A percentile compares a stretch with the other conserved stretches of the same genome.
These are phyloP conservation scores for Scheffersomyces coipomensis DNA, from an alignment of 805 yeast genomes.

Conservation along the genomic window DNA sequence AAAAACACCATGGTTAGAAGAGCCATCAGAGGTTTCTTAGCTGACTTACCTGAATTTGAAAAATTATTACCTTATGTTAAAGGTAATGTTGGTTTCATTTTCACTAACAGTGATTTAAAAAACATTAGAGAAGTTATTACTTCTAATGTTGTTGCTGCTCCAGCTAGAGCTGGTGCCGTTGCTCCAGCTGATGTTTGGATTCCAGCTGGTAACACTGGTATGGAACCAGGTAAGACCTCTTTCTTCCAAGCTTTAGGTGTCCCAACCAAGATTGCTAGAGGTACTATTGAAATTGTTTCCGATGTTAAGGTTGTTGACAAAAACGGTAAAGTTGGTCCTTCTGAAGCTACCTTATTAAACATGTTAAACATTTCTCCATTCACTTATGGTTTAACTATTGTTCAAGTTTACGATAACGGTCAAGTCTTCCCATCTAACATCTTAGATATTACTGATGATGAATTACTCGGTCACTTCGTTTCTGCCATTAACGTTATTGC, in stretches of 20 bases:
- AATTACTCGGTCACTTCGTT: conserved; percentile 88
- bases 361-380: conserved; percentile 99
- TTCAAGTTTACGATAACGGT: conserved; percentile 98
- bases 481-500: conserved; percentile 93
- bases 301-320: conserved; percentile 94
- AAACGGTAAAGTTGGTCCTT: conserved; percentile 92
- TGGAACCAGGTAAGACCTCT: conserved; percentile 99
- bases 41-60: conserved; percentile 95
- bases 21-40: conserved; percentile 94
- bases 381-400: conserved; percentile 96
- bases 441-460: conserved; percentile 98
- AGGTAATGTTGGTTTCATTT: conserved; percentile 99
- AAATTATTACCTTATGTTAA: conserved; percentile 89
- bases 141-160: conserved; percentile 98
- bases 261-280: conserved; percentile 99
- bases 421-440: conserved; percentile 95
- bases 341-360: conserved; percentile 98
- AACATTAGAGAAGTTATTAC: conserved; percentile 83
- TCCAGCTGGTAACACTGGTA: conserved; percentile 99
- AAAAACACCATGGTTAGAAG: conserved; percentile 99
- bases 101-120: conserved; percentile 96
- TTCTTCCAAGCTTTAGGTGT: conserved; percentile 99
- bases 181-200: conserved; percentile 98
- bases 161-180: conserved; percentile 99
- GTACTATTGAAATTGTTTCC: conserved; percentile 98